Conservation (phyloP, 2,329 filamentous ascomycete species). For the Fusarium tuaranense region DNA sequence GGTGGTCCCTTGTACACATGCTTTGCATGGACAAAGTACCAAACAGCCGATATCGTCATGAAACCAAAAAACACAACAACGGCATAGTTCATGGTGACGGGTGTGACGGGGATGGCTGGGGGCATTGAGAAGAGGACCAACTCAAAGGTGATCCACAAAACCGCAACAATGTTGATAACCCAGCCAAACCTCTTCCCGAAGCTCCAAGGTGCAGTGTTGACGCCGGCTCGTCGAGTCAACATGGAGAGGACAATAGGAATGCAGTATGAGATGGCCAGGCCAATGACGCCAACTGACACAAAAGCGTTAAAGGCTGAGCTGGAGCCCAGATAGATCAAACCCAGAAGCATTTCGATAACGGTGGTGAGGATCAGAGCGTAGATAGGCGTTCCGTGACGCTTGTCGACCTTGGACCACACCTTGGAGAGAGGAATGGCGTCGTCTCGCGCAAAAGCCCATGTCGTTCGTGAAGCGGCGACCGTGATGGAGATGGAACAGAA, state of each 20-base stretch:
- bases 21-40: conserved; percentile 68
- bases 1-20: conserved; percentile 43
- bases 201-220: conserved; percentile 73
- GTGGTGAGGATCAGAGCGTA: conserved; percentile 77
- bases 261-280: conserved; percentile 79
- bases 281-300: conserved; percentile 83
- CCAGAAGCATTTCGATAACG: conserved; percentile 75
- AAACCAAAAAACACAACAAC: conserved; percentile 75
- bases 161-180: conserved; percentile 73
- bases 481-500: conserved; percentile 81
- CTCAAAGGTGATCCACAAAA: conserved; percentile 77
- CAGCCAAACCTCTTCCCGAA: conserved; percentile 74
- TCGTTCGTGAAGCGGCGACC: conserved; percentile 79
- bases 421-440: conserved; percentile 77
- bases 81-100: conserved; percentile 74
- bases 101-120: conserved; percentile 66
- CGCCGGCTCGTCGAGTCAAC: conserved; percentile 70
- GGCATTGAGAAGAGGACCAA: conserved; percentile 85
- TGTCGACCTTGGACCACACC: conserved; percentile 75
- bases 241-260: conserved; percentile 80
- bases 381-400: conserved; percentile 75
- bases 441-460: conserved; percentile 81
- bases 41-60: conserved; percentile 66
- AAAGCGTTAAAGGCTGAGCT: conserved; percentile 82
- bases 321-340: conserved; percentile 83